Percentiles rank a stretch among this genome's conserved stretches.
These are phyloP conservation scores for Lipomyces anomalus DNA, from an alignment of 805 yeast genomes.

Conservation along the genomic window DNA sequence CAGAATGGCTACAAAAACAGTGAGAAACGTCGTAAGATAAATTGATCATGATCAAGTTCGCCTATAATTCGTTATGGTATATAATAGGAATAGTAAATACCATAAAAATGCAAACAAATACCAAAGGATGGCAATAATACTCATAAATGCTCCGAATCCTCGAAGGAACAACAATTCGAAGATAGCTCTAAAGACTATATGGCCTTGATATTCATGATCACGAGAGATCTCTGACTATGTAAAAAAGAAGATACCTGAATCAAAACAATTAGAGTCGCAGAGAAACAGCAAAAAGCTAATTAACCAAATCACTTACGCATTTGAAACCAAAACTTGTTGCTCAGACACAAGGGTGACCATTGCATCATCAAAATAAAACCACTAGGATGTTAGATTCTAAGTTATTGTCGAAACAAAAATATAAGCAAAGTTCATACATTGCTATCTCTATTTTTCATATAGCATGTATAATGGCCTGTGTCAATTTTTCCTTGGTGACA, in stretches of 20 bases:
- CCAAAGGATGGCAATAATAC: no score
- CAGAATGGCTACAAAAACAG: no score
- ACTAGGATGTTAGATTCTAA: conserved; percentile 35
- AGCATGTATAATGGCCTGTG: conserved; percentile 90
- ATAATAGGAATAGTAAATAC: no score
- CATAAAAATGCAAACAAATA: no score
- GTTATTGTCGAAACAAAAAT: conserved; percentile 13
- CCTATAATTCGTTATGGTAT: no score
- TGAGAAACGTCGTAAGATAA: no score
- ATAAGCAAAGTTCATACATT: conserved; percentile 24
- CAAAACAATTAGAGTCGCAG: background rate
- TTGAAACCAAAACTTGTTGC: conserved; percentile 60
- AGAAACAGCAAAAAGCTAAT: background rate
- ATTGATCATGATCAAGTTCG: no score
- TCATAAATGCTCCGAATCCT: no score
- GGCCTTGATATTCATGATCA: no score
- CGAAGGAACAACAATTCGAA: no score
- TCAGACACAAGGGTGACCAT: conserved; percentile 61
- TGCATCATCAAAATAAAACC: conserved; percentile 93
- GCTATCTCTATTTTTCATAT: conserved; percentile 64
- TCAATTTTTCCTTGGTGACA: conserved; percentile 89
- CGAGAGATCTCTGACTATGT: conserved; percentile 18
- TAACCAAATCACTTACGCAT: conserved; percentile 56
- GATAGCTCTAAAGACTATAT: no score
- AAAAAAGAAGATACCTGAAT: conserved; percentile 19